Evolutionary conservation across 2,329 filamentous ascomycete species (phyloP).

Genomic region (Lecanicillium sp.): DNA sequence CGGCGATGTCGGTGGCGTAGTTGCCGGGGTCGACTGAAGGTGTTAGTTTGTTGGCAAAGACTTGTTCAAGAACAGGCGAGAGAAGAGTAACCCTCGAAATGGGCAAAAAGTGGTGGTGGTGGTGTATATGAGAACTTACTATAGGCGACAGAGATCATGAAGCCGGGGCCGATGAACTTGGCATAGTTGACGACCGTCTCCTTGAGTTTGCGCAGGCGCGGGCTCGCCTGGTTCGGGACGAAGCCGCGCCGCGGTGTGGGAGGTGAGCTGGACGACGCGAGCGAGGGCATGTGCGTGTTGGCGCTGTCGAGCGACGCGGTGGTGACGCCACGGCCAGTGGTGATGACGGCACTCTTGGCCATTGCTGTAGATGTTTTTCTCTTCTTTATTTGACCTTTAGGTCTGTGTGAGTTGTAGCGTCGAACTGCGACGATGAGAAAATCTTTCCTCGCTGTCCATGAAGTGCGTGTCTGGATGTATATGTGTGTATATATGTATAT

Average conservation of each 20-base stretch:
- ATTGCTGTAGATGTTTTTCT: background rate
- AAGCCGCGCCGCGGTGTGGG: background rate
- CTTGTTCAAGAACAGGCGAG: background rate
- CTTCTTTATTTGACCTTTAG: background rate
- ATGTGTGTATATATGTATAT: background rate
- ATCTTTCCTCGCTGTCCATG: no score
- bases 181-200: slow-evolving; percentile 7
- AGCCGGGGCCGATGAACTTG: slow-evolving; percentile 56
- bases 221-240: background rate
- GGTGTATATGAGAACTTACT: slow-evolving; percentile 31
- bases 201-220: slow-evolving; percentile 1
- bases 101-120: background rate
- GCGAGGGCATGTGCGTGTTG: background rate
- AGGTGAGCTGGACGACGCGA: background rate
- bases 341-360: background rate
- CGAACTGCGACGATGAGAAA: background rate
- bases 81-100: no score
- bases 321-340: background rate
- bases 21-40: slow-evolving; percentile 54
- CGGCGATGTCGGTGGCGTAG: slow-evolving; percentile 64
- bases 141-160: slow-evolving; percentile 56
- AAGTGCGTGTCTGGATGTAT: background rate
- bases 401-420: background rate
- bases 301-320: background rate
- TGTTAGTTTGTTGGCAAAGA: background rate